Evolutionary conservation across 164 flowering plant species (phyloP).

Genomic region (Macadamia tetraphylla): DNA sequence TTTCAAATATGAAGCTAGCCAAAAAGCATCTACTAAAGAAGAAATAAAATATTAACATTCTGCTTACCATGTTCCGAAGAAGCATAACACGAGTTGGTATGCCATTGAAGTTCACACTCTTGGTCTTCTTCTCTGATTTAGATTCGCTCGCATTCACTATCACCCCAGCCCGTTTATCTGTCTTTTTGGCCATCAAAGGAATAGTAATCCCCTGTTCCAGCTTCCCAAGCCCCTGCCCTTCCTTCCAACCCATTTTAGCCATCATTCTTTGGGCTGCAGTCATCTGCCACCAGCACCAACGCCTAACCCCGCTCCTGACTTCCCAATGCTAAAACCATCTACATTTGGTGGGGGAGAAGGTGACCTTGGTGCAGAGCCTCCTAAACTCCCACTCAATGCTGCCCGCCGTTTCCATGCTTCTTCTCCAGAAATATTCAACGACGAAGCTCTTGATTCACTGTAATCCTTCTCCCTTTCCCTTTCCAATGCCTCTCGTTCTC

Average conservation of each 20-base stretch:
- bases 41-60: not conserved
- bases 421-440: conserved; percentile 80
- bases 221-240: conserved; percentile 96
- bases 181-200: conserved; percentile 95
- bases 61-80: conserved; percentile 87
- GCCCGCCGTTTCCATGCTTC: conserved; percentile 96
- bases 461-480: conserved; percentile 45
- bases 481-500: conserved; percentile 30
- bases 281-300: conserved; percentile 97
- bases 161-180: conserved; percentile 91
- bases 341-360: conserved; percentile 54
- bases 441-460: conserved; percentile 19
- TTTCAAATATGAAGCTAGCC: not conserved
- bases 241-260: conserved; percentile 99
- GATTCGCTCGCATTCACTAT: conserved; percentile 94
- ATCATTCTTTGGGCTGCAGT: conserved; percentile 99
- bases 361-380: conserved; percentile 41
- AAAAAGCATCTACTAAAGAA: not conserved
- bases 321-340: conserved; percentile 86
- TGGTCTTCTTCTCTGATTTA: conserved; percentile 71
- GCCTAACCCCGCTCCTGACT: conserved; percentile 85
- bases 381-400: conserved; percentile 59
- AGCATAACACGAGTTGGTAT: conserved; percentile 87
- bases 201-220: conserved; percentile 98
- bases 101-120: conserved; percentile 78